These are phyloP conservation scores for Thymus mandschuricus DNA, from an alignment of 257 asterid species.

Conservation along the genomic window DNA sequence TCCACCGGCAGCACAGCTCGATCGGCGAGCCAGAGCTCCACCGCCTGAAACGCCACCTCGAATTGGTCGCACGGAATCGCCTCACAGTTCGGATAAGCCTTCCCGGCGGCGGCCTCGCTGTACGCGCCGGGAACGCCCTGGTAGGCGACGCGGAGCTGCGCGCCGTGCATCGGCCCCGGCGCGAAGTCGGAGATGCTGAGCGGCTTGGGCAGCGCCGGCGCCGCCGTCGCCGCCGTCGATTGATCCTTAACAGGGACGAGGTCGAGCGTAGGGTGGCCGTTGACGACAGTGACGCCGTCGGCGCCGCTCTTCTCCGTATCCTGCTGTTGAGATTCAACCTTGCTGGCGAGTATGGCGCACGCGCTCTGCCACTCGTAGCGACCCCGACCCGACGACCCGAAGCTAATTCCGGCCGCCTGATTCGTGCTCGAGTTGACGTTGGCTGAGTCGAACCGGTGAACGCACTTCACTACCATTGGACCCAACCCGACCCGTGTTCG, in stretches of 20 bases:
- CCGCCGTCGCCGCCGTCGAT: not conserved
- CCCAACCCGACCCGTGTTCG: constrained; percentile 35
- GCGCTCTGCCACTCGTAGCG: constrained; percentile 96
- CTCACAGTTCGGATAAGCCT: constrained; percentile 86
- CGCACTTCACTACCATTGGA: constrained; percentile 30
- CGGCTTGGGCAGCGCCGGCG: constrained; percentile 59
- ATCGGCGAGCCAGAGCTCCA: constrained; percentile 98
- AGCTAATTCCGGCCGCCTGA: constrained; percentile 11
- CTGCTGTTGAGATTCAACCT: constrained; percentile 79
- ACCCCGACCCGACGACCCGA: constrained; percentile 46
- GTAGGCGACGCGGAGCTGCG: constrained; percentile 85
- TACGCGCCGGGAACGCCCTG: constrained; percentile 98
- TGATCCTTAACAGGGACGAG: constrained; percentile 54
- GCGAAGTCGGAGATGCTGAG: constrained; percentile 73
- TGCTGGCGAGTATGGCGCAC: constrained; percentile 87
- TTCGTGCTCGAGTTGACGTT: constrained; percentile 23
- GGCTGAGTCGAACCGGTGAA: constrained; percentile 47
- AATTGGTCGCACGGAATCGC: constrained; percentile 98
- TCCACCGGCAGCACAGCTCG: constrained; percentile 95
- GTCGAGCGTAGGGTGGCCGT: constrained; percentile 69
- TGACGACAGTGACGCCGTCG: constrained; percentile 61
- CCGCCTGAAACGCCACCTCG: constrained; percentile 94
- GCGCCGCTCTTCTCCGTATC: constrained; percentile 60
- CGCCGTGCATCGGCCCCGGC: constrained; percentile 90
- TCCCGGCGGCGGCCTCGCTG: constrained; percentile 97